Base-by-base conservation (phyloP, 2,329 filamentous ascomycete species). In the Aspergillus chevalieri region DNA sequence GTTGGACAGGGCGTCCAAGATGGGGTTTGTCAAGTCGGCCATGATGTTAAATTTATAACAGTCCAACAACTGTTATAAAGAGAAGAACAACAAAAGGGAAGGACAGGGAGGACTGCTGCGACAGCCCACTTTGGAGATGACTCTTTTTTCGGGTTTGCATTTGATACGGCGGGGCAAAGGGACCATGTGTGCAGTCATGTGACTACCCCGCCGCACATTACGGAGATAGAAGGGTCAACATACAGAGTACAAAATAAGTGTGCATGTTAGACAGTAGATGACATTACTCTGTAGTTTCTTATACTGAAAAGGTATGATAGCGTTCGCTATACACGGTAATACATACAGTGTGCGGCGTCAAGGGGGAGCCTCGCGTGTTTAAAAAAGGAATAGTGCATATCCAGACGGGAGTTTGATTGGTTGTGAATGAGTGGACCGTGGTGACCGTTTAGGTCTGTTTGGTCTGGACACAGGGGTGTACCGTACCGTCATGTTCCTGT, bases 1-100 rank as follows among this genome's bases (percentile, higher is more conserved):
- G 61, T 80, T 74, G 67, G 78, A 78, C 60, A 92, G 76, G 48
- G 80, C 79, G 53, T 83, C 78, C 60, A 92, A 79, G 58, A 91
- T 77, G 61, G 82, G 75, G 49, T 77, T 74, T 52, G 81, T 77
- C 63, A 89, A 74, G 65, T 89, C 84, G 58, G 67, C 69, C 69
- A 73, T 73, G 54, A 50, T 58, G 66, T 59, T 59, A 61, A 55
- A 22, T 22, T 54, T 54, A 51, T 56, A 47, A 30, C 19, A 41
- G 15, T 10, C 38, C 17, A 6, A 21, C n/a, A 6, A 21, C n/a
- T 19, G 38, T 10, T 15, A 41, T 12, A 41, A 41, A 22, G 17
- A 10, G 38, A 14, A 21, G 38, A 10, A 12, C 2, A 19, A 14
- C 38, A 41, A 50, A 49, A 47, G 39, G 36, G 48, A 41, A 39